Conservation (phyloP, 2,329 filamentous ascomycete species). For the Paradendryphiella salina region DNA sequence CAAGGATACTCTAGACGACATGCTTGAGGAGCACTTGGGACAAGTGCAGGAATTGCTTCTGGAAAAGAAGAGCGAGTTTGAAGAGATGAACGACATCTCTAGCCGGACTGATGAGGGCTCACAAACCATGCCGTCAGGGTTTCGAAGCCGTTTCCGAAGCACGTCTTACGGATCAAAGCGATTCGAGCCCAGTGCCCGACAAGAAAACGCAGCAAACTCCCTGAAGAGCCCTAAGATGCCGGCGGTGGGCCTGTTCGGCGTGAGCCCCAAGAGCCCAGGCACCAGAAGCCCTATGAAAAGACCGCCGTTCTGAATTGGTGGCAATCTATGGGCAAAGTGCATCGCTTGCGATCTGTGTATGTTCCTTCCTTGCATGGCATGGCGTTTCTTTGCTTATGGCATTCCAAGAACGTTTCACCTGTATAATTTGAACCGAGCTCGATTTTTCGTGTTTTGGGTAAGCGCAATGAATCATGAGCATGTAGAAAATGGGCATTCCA, state of each 20-base stretch:
- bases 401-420: background rate
- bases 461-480: background rate
- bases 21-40: conserved; percentile 58
- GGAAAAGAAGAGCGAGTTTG: conserved; percentile 48
- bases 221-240: conserved; percentile 30
- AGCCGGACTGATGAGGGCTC: conserved; percentile 28
- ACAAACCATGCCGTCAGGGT: conserved; percentile 11
- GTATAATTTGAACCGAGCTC: background rate
- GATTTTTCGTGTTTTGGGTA: conserved; percentile 1
- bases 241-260: conserved; percentile 36
- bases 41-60: conserved; percentile 55
- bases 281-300: conserved; percentile 33
- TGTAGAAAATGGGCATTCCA: background rate
- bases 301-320: conserved; percentile 20
- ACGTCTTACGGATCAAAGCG: conserved; percentile 16
- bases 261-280: conserved; percentile 29
- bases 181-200: conserved; percentile 8
- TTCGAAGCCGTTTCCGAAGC: conserved; percentile 27
- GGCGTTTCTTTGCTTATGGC: conserved; percentile 6
- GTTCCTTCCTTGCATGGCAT: conserved; percentile 15
- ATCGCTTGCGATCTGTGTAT: background rate
- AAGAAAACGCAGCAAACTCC: conserved; percentile 16
- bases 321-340: background rate
- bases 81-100: conserved; percentile 25
- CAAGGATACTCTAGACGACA: conserved; percentile 56